phyloP scores from a whole-genome alignment of 2,329 filamentous ascomycete genomes.

The Aspergillus neoniger region DNA sequence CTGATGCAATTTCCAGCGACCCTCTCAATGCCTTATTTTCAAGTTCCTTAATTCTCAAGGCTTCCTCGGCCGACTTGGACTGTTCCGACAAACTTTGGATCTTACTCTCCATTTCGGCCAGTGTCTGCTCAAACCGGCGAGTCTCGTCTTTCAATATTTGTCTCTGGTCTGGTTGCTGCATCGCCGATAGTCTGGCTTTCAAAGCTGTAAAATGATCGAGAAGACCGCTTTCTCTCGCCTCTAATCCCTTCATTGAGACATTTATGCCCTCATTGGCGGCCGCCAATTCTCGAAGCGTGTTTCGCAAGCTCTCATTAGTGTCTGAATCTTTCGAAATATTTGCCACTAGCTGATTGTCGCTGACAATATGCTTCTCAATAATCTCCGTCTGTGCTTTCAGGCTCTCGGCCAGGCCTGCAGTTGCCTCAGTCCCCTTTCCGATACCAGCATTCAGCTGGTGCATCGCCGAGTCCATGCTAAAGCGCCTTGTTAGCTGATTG shows the following conservation, averaged over 20 bases:
- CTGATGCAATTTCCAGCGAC: constrained; percentile 22
- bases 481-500: neutral
- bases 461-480: constrained; percentile 27
- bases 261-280: constrained; percentile 23
- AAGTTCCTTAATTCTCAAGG: constrained; percentile 22
- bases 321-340: constrained; percentile 25
- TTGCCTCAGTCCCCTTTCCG: constrained; percentile 18
- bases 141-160: constrained; percentile 27
- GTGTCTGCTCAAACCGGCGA: constrained; percentile 24
- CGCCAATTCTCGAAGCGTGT: constrained; percentile 22
- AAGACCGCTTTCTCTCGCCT: constrained; percentile 28
- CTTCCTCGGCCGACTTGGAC: constrained; percentile 18
- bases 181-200: constrained; percentile 21
- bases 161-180: constrained; percentile 22
- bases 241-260: constrained; percentile 25
- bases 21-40: constrained; percentile 21
- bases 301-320: constrained; percentile 21
- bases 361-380: constrained; percentile 22
- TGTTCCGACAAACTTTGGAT: constrained; percentile 26
- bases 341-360: constrained; percentile 21
- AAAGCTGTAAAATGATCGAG: constrained; percentile 31
- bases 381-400: constrained; percentile 27
- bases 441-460: constrained; percentile 20
- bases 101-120: constrained; percentile 27
- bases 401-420: constrained; percentile 12